These are phyloP conservation scores for Moesziomyces globuligerus DNA, from an alignment of 1,284 basidiomycete genomes.

Conservation along the genomic window DNA sequence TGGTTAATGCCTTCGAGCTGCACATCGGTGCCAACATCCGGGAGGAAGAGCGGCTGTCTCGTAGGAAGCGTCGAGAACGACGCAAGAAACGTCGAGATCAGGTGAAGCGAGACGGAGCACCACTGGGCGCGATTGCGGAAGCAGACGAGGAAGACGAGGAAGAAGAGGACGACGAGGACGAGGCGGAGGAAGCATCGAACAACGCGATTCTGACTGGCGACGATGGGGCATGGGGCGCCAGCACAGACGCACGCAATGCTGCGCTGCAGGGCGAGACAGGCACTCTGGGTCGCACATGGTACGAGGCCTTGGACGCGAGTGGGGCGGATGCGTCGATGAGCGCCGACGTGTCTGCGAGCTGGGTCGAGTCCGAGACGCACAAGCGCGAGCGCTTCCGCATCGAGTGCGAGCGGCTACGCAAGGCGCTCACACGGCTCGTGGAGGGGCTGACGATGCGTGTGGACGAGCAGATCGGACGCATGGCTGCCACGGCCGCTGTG, in stretches of 20 bases:
- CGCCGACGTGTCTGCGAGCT: slow-evolving; percentile 23
- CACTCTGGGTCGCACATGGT: neutral
- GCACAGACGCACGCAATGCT: neutral
- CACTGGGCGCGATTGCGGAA: slow-evolving; percentile 37
- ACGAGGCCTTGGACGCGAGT: slow-evolving; percentile 6
- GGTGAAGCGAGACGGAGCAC: slow-evolving; percentile 24
- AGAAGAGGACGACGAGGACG: slow-evolving; percentile 17
- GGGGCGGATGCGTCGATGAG: slow-evolving; percentile 32
- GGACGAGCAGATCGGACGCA: slow-evolving; percentile 39
- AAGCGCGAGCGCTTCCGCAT: slow-evolving; percentile 33
- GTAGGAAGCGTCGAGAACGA: slow-evolving; percentile 27
- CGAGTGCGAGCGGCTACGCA: slow-evolving; percentile 33
- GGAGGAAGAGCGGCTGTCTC: slow-evolving; percentile 28
- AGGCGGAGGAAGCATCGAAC: neutral
- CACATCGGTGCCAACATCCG: slow-evolving; percentile 28
- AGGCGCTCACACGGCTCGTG: slow-evolving; percentile 19
- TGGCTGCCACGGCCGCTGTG: slow-evolving; percentile 16
- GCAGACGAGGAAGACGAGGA: slow-evolving; percentile 42
- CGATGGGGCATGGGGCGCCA: neutral
- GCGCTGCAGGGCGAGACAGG: neutral
- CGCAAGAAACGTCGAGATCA: slow-evolving; percentile 30
- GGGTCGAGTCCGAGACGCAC: slow-evolving; percentile 24
- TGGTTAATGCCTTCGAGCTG: slow-evolving; percentile 34
- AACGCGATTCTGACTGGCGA: neutral
- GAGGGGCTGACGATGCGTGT: slow-evolving; percentile 36